phyloP scores from a whole-genome alignment of 305 asterid genomes.

The Euphrasia arctica region DNA sequence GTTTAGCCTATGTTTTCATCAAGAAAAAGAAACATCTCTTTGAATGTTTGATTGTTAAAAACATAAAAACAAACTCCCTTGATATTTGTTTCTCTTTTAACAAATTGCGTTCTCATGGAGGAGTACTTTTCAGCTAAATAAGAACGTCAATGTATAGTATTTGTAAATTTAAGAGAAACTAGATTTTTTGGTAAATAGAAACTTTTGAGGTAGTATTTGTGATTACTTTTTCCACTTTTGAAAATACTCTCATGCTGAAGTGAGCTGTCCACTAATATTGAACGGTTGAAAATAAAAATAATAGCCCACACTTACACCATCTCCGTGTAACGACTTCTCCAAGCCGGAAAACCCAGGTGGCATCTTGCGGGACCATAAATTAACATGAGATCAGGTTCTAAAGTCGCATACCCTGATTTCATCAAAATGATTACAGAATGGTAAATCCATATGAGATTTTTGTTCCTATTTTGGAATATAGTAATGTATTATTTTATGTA shows the following conservation, averaged over 20 bases:
- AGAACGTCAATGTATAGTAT: background rate
- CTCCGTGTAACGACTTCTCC: slow-evolving; percentile 24
- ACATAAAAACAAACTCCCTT: background rate
- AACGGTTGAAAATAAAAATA: background rate
- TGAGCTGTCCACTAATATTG: too few species aligned
- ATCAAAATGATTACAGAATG: slow-evolving; percentile 22
- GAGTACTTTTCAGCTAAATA: background rate
- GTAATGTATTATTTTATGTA: background rate
- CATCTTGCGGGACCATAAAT: slow-evolving; percentile 90
- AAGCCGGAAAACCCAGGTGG: slow-evolving; percentile 4
- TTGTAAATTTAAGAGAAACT: background rate
- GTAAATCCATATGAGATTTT: slow-evolving; percentile 5
- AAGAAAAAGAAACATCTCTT: background rate
- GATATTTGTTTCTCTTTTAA: background rate
- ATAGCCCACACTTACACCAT: slow-evolving; percentile 16
- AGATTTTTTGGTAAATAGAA: background rate
- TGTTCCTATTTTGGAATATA: background rate
- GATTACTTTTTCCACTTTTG: background rate
- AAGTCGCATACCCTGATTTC: slow-evolving; percentile 56
- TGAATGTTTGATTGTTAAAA: too few species aligned
- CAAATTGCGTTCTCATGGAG: background rate
- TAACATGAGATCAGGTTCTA: slow-evolving; percentile 84
- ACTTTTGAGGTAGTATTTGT: too few species aligned
- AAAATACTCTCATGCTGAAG: background rate
- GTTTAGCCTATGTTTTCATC: background rate